Evolutionary conservation across 208 protist species (phyloP).

Genomic region (Herpetomonas samuelpessoai): DNA sequence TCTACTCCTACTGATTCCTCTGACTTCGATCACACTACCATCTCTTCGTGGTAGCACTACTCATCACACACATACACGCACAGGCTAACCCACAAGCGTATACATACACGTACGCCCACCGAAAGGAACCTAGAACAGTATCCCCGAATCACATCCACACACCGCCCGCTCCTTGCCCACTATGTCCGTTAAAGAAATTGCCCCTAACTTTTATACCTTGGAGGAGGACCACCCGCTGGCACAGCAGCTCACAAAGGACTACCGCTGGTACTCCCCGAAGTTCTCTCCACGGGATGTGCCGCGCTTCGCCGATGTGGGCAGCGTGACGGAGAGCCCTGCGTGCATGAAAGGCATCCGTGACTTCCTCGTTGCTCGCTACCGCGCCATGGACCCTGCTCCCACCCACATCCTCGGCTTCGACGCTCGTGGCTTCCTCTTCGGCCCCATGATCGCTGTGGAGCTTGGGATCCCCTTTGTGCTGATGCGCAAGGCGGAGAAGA

Average conservation of each 20-base stretch:
- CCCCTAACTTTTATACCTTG: conserved; percentile 45
- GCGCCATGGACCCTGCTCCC: conserved; percentile 39
- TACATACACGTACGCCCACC: no score
- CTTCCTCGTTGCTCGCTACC: conserved; percentile 82
- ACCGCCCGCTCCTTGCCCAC: neutral
- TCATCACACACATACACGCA: no score
- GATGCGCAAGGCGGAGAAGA: conserved; percentile 87
- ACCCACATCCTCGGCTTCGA: conserved; percentile 90
- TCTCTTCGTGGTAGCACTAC: no score
- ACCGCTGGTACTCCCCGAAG: conserved; percentile 84
- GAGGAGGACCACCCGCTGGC: conserved; percentile 36
- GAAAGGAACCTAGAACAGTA: no score
- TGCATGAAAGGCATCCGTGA: conserved; percentile 80
- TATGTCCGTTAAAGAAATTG: conserved; percentile 56
- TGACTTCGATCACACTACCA: no score
- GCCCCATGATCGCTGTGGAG: conserved; percentile 83
- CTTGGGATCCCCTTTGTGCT: conserved; percentile 90
- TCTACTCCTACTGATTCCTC: no score
- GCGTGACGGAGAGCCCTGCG: conserved; percentile 77
- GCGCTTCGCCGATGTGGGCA: conserved; percentile 85
- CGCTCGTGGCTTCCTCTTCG: conserved; percentile 89
- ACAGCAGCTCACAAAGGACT: conserved; percentile 45
- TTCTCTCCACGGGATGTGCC: conserved; percentile 90
- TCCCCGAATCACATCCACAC: neutral
- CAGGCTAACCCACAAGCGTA: no score